Base-by-base conservation (phyloP, 306 rosid species). In the Prunus armeniaca region DNA sequence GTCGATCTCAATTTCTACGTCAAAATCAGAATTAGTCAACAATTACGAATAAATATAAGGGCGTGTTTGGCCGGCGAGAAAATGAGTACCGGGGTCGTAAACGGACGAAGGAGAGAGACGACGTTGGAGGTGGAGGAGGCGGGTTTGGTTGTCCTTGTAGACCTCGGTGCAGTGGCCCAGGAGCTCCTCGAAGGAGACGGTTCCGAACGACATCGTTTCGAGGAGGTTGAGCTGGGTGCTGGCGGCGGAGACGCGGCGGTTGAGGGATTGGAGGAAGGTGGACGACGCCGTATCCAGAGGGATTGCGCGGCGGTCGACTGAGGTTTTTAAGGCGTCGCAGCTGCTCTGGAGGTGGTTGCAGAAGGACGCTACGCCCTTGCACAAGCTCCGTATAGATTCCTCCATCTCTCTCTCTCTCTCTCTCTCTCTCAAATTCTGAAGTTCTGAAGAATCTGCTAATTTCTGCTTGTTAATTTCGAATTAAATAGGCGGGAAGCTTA, bases 251-350 rank as follows among this genome's bases (percentile, higher is more conserved):
- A 90, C 86, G 11, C 91, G 95, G 82, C 93, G 89, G 73, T 89
- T 90, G 34, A 94, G 96, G 81, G 88, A 85, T 57, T 89, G 89
- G 34, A 92, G 64, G 84, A 94, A 94, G 75, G 91, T 94, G 4
- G 97, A 87, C 1, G 97, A 89, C 0, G 97, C 93, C n/a, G 97
- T 87, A 82, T 87, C 95, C 56, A 94, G 98, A 67, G 98, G 98
- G 77, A 94, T 89, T 51, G 95, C 91, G 24, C 93, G 91, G 82
- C 97, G 97, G 51, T 82, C 80, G 68, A 92, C 46, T 81, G 98
- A 95, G 50, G 88, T 87, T 58, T 71, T 84, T 85, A 95, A 96
- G 46, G 97, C 97, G 41, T 89, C 80, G 72, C 88, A 86, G 80
- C 86, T 79, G 79, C 84, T 85, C 2, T 94, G 87, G 25, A 94